phyloP scores from a whole-genome alignment of 495 filamentous ascomycete genomes.

The Aspergillus bridgeri region DNA sequence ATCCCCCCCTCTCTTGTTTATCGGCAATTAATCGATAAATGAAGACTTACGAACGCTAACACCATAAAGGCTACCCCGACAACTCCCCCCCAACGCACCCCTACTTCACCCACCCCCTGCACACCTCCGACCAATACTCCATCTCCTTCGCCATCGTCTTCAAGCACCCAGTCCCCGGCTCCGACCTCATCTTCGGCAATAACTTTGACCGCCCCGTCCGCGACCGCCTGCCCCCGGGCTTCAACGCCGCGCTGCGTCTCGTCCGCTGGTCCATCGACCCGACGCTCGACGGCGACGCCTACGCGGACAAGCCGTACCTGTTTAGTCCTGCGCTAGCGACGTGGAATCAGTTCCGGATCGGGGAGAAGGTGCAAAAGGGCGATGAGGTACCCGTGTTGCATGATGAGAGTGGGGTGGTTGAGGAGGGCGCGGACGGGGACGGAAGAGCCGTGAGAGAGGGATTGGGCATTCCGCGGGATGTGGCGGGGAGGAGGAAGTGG shows the following conservation, averaged over 20 bases:
- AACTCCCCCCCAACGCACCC: slow-evolving; percentile 55
- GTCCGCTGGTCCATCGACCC: slow-evolving; percentile 87
- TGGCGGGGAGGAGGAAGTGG: slow-evolving; percentile 57
- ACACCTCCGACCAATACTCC: slow-evolving; percentile 74
- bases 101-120: slow-evolving; percentile 71
- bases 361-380: slow-evolving; percentile 38
- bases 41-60: background rate
- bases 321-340: slow-evolving; percentile 73
- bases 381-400: slow-evolving; percentile 21
- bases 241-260: slow-evolving; percentile 72
- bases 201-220: slow-evolving; percentile 87
- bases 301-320: slow-evolving; percentile 79
- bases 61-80: slow-evolving; percentile 56
- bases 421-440: slow-evolving; percentile 66
- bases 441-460: slow-evolving; percentile 48
- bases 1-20: no score
- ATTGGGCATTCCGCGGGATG: slow-evolving; percentile 49
- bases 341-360: slow-evolving; percentile 69
- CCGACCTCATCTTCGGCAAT: slow-evolving; percentile 84
- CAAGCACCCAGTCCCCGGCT: slow-evolving; percentile 60
- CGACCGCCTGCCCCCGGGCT: slow-evolving; percentile 81
- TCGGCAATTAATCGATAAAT: no score
- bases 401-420: slow-evolving; percentile 44
- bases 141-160: slow-evolving; percentile 74
- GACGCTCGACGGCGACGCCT: slow-evolving; percentile 79